These are phyloP conservation scores for Rhizopogon rudus DNA, from an alignment of 768 basidiomycete species.

Conservation along the genomic window DNA sequence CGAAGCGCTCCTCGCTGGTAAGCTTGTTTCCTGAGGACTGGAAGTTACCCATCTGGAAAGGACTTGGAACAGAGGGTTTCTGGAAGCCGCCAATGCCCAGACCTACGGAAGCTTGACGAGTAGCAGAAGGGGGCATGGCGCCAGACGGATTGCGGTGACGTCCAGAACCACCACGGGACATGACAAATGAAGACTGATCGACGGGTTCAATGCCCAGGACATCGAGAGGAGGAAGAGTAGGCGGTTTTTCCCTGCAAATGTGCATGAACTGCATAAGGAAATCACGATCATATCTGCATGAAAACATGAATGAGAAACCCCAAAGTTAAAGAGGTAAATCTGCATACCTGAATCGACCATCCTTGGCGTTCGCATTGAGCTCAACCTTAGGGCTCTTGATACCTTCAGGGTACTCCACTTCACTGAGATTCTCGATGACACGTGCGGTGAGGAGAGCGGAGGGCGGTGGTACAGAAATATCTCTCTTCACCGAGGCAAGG, in stretches of 20 bases:
- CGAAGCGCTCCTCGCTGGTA: constrained; percentile 61
- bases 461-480: constrained; percentile 24
- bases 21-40: constrained; percentile 49
- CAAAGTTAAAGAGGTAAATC: not conserved
- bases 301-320: not conserved
- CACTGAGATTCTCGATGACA: constrained; percentile 76
- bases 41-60: constrained; percentile 70
- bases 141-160: constrained; percentile 47
- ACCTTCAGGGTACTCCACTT: constrained; percentile 78
- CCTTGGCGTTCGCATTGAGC: constrained; percentile 77
- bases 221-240: constrained; percentile 81
- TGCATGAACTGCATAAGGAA: constrained; percentile 97
- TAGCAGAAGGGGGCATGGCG: constrained; percentile 34
- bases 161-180: constrained; percentile 55
- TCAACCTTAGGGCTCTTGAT: constrained; percentile 79
- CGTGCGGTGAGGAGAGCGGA: constrained; percentile 78
- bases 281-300: constrained; percentile 84
- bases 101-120: constrained; percentile 45
- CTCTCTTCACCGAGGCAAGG: constrained; percentile 48
- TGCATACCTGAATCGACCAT: constrained; percentile 81
- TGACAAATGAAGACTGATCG: too few relatives aligned
- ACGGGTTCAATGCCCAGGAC: constrained; percentile 75
- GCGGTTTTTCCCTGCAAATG: constrained; percentile 94
- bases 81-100: constrained; percentile 34
- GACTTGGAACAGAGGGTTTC: constrained; percentile 25